A percentile compares a stretch with the other conserved stretches of the same genome.
phyloP scores from a whole-genome alignment of 1,284 basidiomycete species.

The Ustilago trichophora region DNA sequence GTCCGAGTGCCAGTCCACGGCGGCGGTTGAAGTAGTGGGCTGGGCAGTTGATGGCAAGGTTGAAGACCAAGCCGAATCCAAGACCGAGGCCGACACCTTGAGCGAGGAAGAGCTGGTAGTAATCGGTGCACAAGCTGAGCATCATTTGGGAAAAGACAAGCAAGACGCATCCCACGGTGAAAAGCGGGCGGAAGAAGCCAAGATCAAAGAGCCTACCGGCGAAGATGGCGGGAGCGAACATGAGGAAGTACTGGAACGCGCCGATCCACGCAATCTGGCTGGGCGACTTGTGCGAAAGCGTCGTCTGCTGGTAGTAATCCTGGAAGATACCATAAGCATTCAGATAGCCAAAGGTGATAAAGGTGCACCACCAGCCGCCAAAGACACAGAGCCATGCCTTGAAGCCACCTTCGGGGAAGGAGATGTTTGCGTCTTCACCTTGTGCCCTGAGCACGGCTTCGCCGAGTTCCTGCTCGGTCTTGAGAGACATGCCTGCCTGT shows the following conservation, averaged over 20 bases:
- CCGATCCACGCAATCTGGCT: conserved; percentile 53
- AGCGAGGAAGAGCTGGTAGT: conserved; percentile 56
- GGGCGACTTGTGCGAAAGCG: conserved; percentile 33
- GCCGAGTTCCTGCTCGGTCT: conserved; percentile 36
- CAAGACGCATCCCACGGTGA: conserved; percentile 31
- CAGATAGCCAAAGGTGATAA: conserved; percentile 49
- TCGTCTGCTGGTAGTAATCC: conserved; percentile 38
- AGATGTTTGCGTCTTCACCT: conserved; percentile 21
- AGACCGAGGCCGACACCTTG: conserved; percentile 57
- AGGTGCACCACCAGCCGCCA: conserved; percentile 46
- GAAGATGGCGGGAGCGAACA: conserved; percentile 39
- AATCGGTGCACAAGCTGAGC: conserved; percentile 52
- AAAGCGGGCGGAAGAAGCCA: conserved; percentile 41
- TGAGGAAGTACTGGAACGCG: conserved; percentile 49
- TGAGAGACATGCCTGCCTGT: conserved; percentile 36
- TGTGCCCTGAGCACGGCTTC: conserved; percentile 30
- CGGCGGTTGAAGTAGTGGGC: conserved; percentile 40
- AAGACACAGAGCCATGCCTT: conserved; percentile 51
- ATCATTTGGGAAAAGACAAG: conserved; percentile 53
- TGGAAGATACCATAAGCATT: conserved; percentile 54
- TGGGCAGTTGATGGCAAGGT: conserved; percentile 36
- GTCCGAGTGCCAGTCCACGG: conserved; percentile 43
- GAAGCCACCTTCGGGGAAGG: conserved; percentile 51
- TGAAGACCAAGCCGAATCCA: conserved; percentile 49
- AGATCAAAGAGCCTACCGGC: conserved; percentile 51